Percentiles rank a stretch among this genome's conserved stretches.
phyloP scores from a whole-genome alignment of 495 filamentous ascomycete species.

The Jackrogersella multiformis region DNA sequence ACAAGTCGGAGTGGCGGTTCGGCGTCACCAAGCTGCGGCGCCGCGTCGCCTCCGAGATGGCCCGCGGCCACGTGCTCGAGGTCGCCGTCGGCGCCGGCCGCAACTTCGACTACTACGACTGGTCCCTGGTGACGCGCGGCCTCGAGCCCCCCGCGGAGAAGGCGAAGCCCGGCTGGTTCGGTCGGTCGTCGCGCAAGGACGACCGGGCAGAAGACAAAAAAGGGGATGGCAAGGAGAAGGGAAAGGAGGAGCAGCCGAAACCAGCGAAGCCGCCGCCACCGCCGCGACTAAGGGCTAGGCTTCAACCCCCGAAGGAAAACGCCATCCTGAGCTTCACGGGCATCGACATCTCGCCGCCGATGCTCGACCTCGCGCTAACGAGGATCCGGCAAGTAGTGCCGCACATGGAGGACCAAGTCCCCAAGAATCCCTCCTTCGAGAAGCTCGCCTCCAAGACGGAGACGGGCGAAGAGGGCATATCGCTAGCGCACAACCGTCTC shows the following conservation, averaged over 20 bases:
- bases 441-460: slow-evolving; percentile 33
- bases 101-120: slow-evolving; percentile 79
- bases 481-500: slow-evolving; percentile 47
- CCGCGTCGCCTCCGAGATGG: slow-evolving; percentile 64
- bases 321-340: slow-evolving; percentile 55
- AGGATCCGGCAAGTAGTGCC: slow-evolving; percentile 47
- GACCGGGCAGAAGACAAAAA: neutral
- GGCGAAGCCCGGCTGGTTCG: slow-evolving; percentile 28
- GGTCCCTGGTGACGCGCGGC: slow-evolving; percentile 47
- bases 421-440: slow-evolving; percentile 45
- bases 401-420: slow-evolving; percentile 41
- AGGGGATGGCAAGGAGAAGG: neutral
- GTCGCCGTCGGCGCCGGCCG: slow-evolving; percentile 91
- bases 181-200: slow-evolving; percentile 19
- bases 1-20: slow-evolving; percentile 71
- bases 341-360: slow-evolving; percentile 55
- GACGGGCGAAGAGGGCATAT: too few species aligned
- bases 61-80: slow-evolving; percentile 85
- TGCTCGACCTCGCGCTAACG: slow-evolving; percentile 55
- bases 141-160: slow-evolving; percentile 24
- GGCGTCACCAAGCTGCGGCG: slow-evolving; percentile 70
- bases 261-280: slow-evolving; percentile 2
- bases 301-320: slow-evolving; percentile 10
- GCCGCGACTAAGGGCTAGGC: neutral
- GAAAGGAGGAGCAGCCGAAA: neutral